Evolutionary conservation across 495 filamentous ascomycete species (phyloP), one percentile per base, ranked within the genome.

Genomic region (Xylaria castorea): DNA sequence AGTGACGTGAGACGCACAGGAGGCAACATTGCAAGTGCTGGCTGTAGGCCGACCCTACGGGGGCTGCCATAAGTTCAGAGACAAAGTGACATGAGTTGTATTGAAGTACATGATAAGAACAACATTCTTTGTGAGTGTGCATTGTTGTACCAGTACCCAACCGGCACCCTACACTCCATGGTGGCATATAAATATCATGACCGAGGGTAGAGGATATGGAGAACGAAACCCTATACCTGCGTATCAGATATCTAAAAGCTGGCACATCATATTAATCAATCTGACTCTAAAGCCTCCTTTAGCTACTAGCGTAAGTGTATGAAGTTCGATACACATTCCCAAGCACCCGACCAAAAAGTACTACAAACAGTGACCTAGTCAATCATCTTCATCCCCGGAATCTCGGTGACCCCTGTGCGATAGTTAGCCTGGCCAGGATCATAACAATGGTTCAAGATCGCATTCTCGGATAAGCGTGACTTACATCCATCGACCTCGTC

Each of bases 401-500:
- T 77, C 53, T 58, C 51, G 2, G 69, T 75, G 9, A 76, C 27
- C 78, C 78, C 78, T 79, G 11, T 8, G 12, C 68, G 14, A 48
- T 72, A 22, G 71, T 75, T 62, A 81, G 77, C 72, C 70, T 58
- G 66, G 38, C 66, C 40, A 62, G 34, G n/a, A 67, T 22, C 16
- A 32, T 27, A 27, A 55, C 25, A 61, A 1, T 22, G 0, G n/a
- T 51, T 30, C 14, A 27, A 57, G 60, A 14, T 61, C 7, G 9
- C 5, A 46, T 34, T 40, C 14, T 68, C 51, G 57, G 27, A 27
- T 8, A 9, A 55, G 3, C 0, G 25, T 60, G 42, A 83, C 82
- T 78, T 75, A 85, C 85, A 87, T 71, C 83, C 79, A 62, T 86
- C 80, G 38, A 83, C 74, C 32, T 81, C 75, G 78, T 87, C 85